Conservation (phyloP, 2,329 filamentous ascomycete genomes). For the Fusarium sp. region DNA sequence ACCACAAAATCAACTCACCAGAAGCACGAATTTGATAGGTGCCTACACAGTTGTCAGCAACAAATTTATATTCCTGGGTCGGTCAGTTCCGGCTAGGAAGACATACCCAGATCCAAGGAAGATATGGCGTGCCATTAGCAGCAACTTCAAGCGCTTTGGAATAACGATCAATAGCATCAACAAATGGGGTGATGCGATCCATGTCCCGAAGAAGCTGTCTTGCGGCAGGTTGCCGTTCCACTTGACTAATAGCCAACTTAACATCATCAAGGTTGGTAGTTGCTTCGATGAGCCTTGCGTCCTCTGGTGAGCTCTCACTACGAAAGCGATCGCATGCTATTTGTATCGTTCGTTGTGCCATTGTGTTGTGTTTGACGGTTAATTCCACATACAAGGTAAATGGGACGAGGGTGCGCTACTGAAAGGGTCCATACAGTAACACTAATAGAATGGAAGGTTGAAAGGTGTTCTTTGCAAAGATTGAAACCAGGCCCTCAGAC, state of each 20-base stretch:
- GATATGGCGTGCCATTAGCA: not conserved
- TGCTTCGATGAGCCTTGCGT: not conserved
- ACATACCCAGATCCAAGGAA: not conserved
- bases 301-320: not conserved
- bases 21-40: no score
- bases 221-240: not conserved
- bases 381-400: no score
- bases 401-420: no score
- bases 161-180: not conserved
- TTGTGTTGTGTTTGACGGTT: no score
- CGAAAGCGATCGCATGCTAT: slow-evolving; percentile 2
- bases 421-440: no score
- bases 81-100: no score
- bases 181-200: not conserved
- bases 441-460: no score
- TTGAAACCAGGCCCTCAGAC: no score
- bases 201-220: not conserved
- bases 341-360: not conserved
- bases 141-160: not conserved
- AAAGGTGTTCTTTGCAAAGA: no score
- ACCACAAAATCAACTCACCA: no score
- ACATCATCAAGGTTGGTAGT: slow-evolving; percentile 1
- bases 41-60: no score
- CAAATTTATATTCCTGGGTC: no score
- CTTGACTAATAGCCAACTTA: not conserved